Conservation (phyloP, 352 stramenopile genomes). For the Globisporangium viniferum region DNA sequence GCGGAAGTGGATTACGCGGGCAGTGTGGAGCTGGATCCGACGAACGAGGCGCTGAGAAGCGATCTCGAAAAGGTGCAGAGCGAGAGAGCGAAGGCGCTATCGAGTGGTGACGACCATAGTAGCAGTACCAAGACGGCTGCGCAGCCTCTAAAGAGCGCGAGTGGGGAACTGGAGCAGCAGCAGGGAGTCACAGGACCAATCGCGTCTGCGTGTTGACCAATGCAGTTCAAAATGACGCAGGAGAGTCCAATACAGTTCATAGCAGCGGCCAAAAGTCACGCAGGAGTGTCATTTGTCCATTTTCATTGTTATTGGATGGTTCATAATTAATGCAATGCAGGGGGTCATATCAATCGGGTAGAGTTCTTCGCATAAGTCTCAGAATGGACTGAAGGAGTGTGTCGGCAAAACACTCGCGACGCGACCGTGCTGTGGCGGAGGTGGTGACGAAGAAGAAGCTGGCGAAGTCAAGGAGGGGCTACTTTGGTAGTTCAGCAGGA, state of each 20-base stretch:
- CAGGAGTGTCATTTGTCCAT: background rate
- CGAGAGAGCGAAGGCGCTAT: background rate
- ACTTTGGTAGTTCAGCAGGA: background rate
- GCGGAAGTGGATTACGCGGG: conserved; percentile 56
- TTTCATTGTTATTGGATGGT: background rate
- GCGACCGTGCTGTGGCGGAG: background rate
- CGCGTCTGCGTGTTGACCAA: conserved; percentile 3
- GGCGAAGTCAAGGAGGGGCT: too few species aligned
- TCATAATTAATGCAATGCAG: background rate
- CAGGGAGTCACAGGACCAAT: background rate
- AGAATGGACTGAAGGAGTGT: background rate
- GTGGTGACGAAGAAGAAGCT: background rate
- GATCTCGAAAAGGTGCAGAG: conserved; percentile 44
- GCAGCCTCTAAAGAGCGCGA: background rate
- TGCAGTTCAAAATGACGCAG: too few species aligned
- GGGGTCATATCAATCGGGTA: background rate
- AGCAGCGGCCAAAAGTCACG: too few species aligned
- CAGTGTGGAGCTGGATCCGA: conserved; percentile 56
- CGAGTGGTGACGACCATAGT: background rate
- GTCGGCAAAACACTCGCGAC: background rate
- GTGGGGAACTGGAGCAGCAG: background rate
- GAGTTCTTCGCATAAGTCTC: background rate
- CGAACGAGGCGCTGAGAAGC: conserved; percentile 41
- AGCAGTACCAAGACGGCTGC: background rate
- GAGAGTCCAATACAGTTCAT: too few species aligned